Evolutionary conservation across 441 rosid genomes (phyloP), one percentile per base, ranked within the genome.

Genomic region (Heliophila coronopifolia): DNA sequence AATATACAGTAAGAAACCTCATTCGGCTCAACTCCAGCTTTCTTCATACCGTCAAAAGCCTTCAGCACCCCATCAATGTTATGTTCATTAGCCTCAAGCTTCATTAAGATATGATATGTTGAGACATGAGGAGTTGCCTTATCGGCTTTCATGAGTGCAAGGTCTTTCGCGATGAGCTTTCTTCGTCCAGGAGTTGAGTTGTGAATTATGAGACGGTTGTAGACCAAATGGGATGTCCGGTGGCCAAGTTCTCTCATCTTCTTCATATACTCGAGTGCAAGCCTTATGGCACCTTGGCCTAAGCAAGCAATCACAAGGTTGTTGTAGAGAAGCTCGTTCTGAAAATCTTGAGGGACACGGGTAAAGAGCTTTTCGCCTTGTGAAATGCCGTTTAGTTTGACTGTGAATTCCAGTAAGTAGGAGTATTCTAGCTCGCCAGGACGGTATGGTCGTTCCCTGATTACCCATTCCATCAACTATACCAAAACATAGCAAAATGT

Each of bases 391-490:
- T 81, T 88, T 44, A 79, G 38, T 47, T 84, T 89, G 14, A 70
- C 54, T 1, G 95, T 89, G 58, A 86, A 89, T 58, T 86, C 95
- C 63, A 89, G 59, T 25, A 83, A 67, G 67, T 75, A 82, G 1
- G 92, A 78, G 70, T 80, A 87, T 35, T 87, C 96, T 7, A 84
- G 71, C 61, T 87, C 94, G 10, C 68, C 76, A 5, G 60, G 82
- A 59, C 65, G 74, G 57, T 87, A 87, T 1, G 96, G 86, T 59
- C 86, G 78, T 75, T 79, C 96, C 26, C 94, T 75, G 23, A 81
- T 78, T 40, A 87, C 71, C 91, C 96, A 87, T 56, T 87, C 88
- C 91, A 87, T 87, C 67, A 84, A 79, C 94, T 87, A 56, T 27
- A 67, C 23, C 66, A 41, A 27, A 19, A n/a, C 44, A 45, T 17